These are phyloP conservation scores for Verticillium klebahnii DNA, from an alignment of 2,329 filamentous ascomycete genomes.

Conservation along the genomic window DNA sequence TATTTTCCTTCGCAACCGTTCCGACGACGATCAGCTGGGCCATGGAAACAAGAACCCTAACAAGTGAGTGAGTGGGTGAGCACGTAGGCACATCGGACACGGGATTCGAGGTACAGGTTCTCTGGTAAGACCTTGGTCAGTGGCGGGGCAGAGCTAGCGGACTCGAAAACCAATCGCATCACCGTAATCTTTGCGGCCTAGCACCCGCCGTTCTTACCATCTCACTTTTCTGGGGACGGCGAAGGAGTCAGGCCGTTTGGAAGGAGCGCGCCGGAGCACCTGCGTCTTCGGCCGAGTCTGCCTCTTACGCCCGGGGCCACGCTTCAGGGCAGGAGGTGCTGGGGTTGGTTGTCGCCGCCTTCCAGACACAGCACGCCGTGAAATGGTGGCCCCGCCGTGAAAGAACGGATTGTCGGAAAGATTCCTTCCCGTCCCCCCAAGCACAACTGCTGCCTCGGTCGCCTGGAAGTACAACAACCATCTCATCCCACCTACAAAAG, in stretches of 20 bases:
- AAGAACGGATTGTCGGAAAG: background rate
- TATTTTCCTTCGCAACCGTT: background rate
- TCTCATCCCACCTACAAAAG: background rate
- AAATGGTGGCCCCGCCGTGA: background rate
- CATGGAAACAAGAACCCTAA: too few species aligned
- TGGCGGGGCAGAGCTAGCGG: background rate
- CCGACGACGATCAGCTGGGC: background rate
- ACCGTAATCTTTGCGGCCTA: background rate
- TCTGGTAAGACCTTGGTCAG: background rate
- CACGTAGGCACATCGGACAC: too few species aligned
- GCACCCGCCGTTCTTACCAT: background rate
- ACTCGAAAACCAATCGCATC: background rate
- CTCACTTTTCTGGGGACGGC: background rate
- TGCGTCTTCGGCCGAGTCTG: background rate
- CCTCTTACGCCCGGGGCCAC: background rate
- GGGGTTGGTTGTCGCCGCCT: background rate
- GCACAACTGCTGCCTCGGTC: background rate
- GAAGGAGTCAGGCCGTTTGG: background rate
- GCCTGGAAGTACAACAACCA: background rate
- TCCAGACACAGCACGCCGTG: background rate
- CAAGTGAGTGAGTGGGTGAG: too few species aligned
- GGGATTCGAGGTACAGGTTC: background rate
- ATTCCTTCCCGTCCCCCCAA: background rate
- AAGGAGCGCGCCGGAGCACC: background rate
- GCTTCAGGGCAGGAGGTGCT: background rate